phyloP scores from a whole-genome alignment of 2,329 filamentous ascomycete genomes.

The Curvularia lunata region DNA sequence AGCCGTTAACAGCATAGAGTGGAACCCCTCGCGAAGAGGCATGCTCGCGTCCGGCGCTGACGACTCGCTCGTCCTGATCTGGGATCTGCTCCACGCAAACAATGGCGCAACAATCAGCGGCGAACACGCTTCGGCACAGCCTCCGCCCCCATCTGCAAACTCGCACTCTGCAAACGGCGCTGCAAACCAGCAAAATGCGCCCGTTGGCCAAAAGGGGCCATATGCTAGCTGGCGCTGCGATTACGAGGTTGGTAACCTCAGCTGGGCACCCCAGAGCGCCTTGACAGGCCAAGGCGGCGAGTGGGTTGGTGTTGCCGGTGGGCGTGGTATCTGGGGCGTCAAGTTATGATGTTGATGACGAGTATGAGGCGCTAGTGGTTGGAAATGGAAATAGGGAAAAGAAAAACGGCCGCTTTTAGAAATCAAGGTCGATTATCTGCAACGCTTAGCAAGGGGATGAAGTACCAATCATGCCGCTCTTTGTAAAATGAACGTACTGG shows the following conservation, averaged over 20 bases:
- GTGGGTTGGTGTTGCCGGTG: slow-evolving; percentile 83
- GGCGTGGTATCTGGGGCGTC: slow-evolving; percentile 81
- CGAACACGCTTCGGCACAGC: slow-evolving; percentile 41
- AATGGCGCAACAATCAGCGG: slow-evolving; percentile 59
- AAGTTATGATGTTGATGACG: slow-evolving; percentile 50
- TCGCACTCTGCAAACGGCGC: slow-evolving; percentile 39
- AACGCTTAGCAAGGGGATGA: neutral
- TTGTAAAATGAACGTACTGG: neutral
- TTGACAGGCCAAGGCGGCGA: slow-evolving; percentile 74
- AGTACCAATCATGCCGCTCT: neutral
- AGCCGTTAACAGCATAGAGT: slow-evolving; percentile 90
- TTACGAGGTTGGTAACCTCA: slow-evolving; percentile 84
- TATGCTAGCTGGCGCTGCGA: slow-evolving; percentile 83
- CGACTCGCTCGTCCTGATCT: slow-evolving; percentile 88
- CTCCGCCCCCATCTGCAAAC: slow-evolving; percentile 32
- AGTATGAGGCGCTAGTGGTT: neutral
- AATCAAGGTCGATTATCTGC: neutral
- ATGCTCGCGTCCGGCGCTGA: slow-evolving; percentile 91
- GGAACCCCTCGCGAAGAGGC: slow-evolving; percentile 86
- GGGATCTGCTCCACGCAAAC: slow-evolving; percentile 82
- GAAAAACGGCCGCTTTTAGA: neutral
- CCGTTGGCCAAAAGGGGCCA: slow-evolving; percentile 65
- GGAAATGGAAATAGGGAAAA: neutral
- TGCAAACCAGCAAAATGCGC: slow-evolving; percentile 45
- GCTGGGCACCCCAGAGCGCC: slow-evolving; percentile 78